Evolutionary conservation across 2,329 filamentous ascomycete species (phyloP).

Genomic region (Colletotrichum eremochloae): DNA sequence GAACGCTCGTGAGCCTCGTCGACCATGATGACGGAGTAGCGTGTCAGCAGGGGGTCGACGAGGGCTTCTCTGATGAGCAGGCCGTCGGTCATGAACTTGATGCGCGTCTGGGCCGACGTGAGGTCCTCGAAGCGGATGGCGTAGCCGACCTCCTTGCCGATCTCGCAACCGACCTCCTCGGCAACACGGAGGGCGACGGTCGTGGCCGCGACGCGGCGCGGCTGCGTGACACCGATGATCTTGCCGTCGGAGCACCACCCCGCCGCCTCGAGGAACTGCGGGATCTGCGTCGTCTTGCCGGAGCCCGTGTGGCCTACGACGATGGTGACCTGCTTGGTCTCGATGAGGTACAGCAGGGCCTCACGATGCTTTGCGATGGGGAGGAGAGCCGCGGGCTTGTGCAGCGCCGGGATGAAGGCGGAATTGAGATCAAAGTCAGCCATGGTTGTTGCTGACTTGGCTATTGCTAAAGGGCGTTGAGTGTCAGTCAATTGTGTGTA

Average conservation of each 20-base stretch:
- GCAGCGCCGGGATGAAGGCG: constrained; percentile 81
- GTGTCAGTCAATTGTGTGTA: neutral
- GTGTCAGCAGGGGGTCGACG: constrained; percentile 89
- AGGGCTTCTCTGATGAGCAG: constrained; percentile 91
- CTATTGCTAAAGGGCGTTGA: neutral
- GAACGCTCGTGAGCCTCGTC: constrained; percentile 97
- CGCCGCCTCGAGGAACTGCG: constrained; percentile 88
- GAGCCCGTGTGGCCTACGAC: constrained; percentile 95
- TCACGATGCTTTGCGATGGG: constrained; percentile 89
- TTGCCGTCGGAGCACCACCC: constrained; percentile 92
- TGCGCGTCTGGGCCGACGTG: constrained; percentile 85
- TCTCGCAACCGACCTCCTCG: constrained; percentile 85
- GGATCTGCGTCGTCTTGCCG: constrained; percentile 95
- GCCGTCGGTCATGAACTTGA: constrained; percentile 97
- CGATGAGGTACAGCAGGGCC: constrained; percentile 85
- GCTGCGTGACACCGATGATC: constrained; percentile 91
- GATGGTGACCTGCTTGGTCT: constrained; percentile 86
- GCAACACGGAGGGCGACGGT: constrained; percentile 91
- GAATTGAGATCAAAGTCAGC: constrained; percentile 69
- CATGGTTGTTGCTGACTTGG: constrained; percentile 54
- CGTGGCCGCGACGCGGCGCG: constrained; percentile 89
- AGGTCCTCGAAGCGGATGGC: constrained; percentile 94
- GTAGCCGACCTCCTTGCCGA: constrained; percentile 94
- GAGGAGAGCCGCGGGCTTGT: constrained; percentile 86
- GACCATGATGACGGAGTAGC: constrained; percentile 97